phyloP scores from a whole-genome alignment of 257 asterid species.

The Solanum stenotomum region DNA sequence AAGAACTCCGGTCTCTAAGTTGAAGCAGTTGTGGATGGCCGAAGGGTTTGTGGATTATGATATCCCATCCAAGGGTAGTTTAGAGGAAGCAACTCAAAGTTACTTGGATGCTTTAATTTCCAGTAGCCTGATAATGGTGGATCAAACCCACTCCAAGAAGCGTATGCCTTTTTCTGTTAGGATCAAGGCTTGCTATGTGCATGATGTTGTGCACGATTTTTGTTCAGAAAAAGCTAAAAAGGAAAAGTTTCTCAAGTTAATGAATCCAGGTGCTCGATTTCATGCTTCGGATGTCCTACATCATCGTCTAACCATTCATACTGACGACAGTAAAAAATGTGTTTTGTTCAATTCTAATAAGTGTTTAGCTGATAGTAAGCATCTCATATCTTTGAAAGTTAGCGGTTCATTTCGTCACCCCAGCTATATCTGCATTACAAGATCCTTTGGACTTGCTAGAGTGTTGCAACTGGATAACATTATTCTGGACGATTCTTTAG shows the following conservation, averaged over 20 bases:
- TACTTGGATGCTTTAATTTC: constrained; percentile 12
- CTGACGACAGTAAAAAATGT: too few species aligned
- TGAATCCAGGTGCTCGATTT: background rate
- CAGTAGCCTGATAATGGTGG: constrained; percentile 6
- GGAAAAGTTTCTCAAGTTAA: background rate
- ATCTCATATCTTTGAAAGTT: too few species aligned
- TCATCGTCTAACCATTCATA: background rate
- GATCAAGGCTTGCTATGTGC: background rate
- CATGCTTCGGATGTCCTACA: background rate
- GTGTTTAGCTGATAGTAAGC: too few species aligned
- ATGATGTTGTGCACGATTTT: constrained; percentile 4
- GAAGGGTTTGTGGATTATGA: constrained; percentile 19
- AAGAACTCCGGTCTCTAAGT: constrained; percentile 3
- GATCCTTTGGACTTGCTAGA: too few species aligned
- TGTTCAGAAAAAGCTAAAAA: constrained; percentile 10
- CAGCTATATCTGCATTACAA: too few species aligned
- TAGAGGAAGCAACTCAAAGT: background rate
- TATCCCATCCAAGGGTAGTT: background rate
- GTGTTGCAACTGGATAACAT: too few species aligned
- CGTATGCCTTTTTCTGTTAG: too few species aligned
- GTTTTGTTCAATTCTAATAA: too few species aligned
- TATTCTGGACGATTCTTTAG: accelerated
- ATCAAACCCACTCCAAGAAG: too few species aligned
- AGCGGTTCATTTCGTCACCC: accelerated
- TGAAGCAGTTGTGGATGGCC: constrained; percentile 12